Evolutionary conservation across 208 protist genomes (phyloP), one percentile per base, ranked within the genome.

Genomic region (Giardia duodenalis): DNA sequence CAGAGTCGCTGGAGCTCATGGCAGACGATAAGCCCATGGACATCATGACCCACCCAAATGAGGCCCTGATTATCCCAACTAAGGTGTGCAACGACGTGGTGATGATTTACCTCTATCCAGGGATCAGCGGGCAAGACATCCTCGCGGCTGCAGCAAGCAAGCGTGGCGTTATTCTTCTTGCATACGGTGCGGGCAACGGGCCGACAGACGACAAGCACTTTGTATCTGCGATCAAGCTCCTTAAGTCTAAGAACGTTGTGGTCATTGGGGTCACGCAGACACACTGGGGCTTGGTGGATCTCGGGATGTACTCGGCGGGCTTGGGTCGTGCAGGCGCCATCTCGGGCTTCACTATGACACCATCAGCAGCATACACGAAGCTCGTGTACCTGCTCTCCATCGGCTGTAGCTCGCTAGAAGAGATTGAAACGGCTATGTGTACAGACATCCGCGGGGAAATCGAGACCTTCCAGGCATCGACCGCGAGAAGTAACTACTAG

Each of bases 181-280:
- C 96, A 2, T 98, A 97, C 94, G 97, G 97, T 45, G 94, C 94
- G 44, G 97, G 97, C 90, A 98, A 98, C 94, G 96, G 94, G 0
- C 97, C 97, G 0, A 76, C 57, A 39, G 93, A 39, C 57, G 92
- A 94, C 0, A 96, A 97, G 0, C 92, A 94, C 1, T 3, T 91
- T 2, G 2, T 1, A 4, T 48, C 2, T 1, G 44, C n/a, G 4
- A 47, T 91, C 2, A 2, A 91, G 45, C 4, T 43, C 1, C 44
- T 91, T 2, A 22, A 91, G 2, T 93, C 95, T 39, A 94, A 95
- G 43, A 96, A 96, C 57, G 39, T 22, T n/a, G 95, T 98, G 42
- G 92, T 98, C 46, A 95, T 98, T 0, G 96, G 97, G 39, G 95
- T 94, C 86, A 97, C 96, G 22, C 93, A 94, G 67, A 92, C 87